Base-by-base conservation (phyloP, 2,329 filamentous ascomycete genomes). In the Fonsecaea pedrosoi region DNA sequence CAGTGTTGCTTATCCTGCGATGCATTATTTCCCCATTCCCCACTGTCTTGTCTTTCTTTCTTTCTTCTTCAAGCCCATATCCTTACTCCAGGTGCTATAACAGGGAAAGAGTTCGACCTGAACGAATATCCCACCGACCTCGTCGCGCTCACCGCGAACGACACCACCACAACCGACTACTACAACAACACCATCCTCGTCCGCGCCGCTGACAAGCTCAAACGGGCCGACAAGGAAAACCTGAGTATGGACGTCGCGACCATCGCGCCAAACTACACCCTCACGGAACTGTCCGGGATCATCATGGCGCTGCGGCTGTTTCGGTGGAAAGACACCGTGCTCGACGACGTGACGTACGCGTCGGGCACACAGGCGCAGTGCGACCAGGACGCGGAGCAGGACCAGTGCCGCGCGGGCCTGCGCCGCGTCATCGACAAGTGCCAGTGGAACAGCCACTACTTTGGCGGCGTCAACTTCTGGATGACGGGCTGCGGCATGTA, bases 341-440 rank as follows among this genome's bases (percentile, higher is more conserved):
- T 42, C 55, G 38, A 37, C 18, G 37, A 60, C 30, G 55, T 55
- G 18, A 58, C 60, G n/a, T n/a, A 45, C 13, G 21, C 54, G 21
- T 25, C 65, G 7, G 67, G 67, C 21, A 50, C 63, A 1, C 53
- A 54, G 48, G 67, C 63, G 30, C 60, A 69, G 48, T 69, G 67
- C 54, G 64, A 60, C 18, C 18, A 9, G 45, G 45, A 50, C 45
- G 18, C 25, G 6, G 18, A 25, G 15, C 38, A 37, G n/a, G 67
- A 69, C 40, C 50, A 66, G 25, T 65, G 62, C 38, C 34, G 45
- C 7, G 40, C 32, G 3, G 53, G 13, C 10, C 54, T 55, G 18
- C n/a, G 30, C 21, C 21, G 34, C 21, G 35, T 54, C n/a, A 62
- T 69, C 45, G 42, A 42, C 54, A 25, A 32, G 9, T 66, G 64